Evolutionary conservation across 495 filamentous ascomycete genomes (phyloP).

Genomic region (Penicillium lividum): DNA sequence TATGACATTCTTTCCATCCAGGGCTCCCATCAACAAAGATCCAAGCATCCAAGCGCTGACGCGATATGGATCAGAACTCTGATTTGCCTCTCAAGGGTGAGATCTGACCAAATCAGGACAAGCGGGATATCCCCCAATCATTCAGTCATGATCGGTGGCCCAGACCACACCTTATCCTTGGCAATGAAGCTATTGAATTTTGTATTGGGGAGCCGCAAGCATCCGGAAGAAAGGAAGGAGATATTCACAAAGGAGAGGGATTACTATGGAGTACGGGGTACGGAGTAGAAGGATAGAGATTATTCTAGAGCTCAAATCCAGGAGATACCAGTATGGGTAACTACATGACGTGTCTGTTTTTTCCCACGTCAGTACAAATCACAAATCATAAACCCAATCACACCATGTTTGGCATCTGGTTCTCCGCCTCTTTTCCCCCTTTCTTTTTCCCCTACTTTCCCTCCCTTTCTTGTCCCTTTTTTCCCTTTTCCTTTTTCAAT

Average conservation of each 20-base stretch:
- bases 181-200: constrained; percentile 1
- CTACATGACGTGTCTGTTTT: constrained; percentile 28
- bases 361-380: constrained; percentile 20
- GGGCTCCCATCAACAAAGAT: neutral
- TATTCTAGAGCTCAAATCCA: neutral
- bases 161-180: constrained; percentile 31
- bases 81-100: neutral
- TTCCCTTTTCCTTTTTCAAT: constrained; percentile 4
- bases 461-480: constrained; percentile 1
- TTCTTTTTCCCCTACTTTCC: constrained; percentile 6
- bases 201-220: constrained; percentile 18
- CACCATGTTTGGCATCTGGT: neutral
- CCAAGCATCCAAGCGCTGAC: neutral
- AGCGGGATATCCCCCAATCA: neutral
- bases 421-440: constrained; percentile 25
- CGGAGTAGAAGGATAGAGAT: neutral
- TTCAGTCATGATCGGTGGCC: constrained; percentile 8
- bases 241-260: neutral
- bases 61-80: neutral
- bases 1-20: neutral
- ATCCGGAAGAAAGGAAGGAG: constrained; percentile 12
- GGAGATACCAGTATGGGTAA: too few relatives aligned
- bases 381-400: constrained; percentile 2
- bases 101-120: neutral
- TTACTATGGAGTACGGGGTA: too few relatives aligned